A percentile compares a stretch with the other conserved stretches of the same genome.
Conservation (phyloP, 768 basidiomycete genomes). For the Tricholoma sp. region DNA sequence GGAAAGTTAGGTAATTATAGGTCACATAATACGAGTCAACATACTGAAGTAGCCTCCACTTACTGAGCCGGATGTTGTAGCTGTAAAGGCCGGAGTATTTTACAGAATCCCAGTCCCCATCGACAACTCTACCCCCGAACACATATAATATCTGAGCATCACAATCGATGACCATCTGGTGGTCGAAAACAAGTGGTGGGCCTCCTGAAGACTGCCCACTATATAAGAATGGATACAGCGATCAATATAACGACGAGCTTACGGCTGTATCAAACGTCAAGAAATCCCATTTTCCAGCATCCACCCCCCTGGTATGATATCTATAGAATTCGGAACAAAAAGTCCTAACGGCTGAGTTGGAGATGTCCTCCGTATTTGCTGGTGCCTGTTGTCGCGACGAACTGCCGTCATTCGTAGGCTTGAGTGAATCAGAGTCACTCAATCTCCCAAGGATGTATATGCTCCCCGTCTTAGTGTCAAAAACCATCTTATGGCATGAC, state of each 20-base stretch:
- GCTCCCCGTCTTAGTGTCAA: conserved; percentile 62
- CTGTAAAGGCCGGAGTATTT: conserved; percentile 73
- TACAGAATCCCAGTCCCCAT: conserved; percentile 52
- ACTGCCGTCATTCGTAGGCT: conserved; percentile 18
- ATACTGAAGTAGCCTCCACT: conserved; percentile 68
- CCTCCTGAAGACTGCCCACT: conserved; percentile 51
- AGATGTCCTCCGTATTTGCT: conserved; percentile 6
- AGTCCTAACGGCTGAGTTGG: conserved; percentile 17
- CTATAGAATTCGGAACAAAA: conserved; percentile 71
- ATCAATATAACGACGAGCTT: conserved; percentile 16
- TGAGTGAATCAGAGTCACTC: conserved; percentile 45
- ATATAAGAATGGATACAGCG: not conserved
- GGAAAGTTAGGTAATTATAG: not conserved
- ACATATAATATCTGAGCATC: conserved; percentile 70
- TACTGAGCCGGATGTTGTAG: conserved; percentile 59
- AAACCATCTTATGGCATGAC: conserved; percentile 80
- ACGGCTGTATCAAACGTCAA: conserved; percentile 66
- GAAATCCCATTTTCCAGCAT: conserved; percentile 68
- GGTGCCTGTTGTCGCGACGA: conserved; percentile 7
- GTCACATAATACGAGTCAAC: conserved; percentile 17
- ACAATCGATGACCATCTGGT: conserved; percentile 76
- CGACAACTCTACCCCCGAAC: conserved; percentile 70
- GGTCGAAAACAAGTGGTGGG: conserved; percentile 72
- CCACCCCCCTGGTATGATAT: conserved; percentile 61
- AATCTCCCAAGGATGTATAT: conserved; percentile 74